Evolutionary conservation across 2,329 filamentous ascomycete species (phyloP), one percentile per base, ranked within the genome.

Genomic region (Beauveria caledonica): DNA sequence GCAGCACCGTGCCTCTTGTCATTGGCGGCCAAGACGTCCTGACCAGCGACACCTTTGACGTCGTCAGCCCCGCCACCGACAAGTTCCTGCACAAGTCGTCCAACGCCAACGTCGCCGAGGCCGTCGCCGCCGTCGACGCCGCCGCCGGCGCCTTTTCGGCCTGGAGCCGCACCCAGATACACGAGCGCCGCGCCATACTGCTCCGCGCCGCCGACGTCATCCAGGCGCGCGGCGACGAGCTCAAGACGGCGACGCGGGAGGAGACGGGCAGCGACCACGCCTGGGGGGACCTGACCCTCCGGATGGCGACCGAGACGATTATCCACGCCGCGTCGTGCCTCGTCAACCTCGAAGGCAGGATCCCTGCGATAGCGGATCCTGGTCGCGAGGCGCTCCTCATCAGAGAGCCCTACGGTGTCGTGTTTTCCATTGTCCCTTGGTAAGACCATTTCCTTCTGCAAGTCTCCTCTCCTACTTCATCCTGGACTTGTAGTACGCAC

Each of bases 201-300:
- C 75, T 88, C 61, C 85, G 84, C 69, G 86, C 88, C 0, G 86
- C 87, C 10, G 83, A 86, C 9, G 73, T 92, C 53, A 76, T 92
- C 62, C 76, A 82, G 45, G 72, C 71, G 33, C 81, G 87, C 9
- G 75, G 76, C 23, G 79, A 83, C 7, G 88, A 92, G 70, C 72
- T 90, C 19, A 74, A 72, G 10, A 68, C 76, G 33, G 86, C 86
- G 70, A 84, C 88, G 77, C 73, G 76, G 59, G 66, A 72, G 3
- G 82, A 85, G 70, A 80, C 77, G 0, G 78, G 72, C 29, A 73
- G 68, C 44, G 63, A 70, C 23, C 60, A 60, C 25, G 62, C 60
- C 0, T 83, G 79, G 77, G 71, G 53, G 36, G 66, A 71, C 3
- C 75, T 80, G 59, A 78, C 80, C 60, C 36, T 78, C 13, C 56